Evolutionary conservation across 78 protist genomes (phyloP).

Genomic region (Dictyostelium capitatum): DNA sequence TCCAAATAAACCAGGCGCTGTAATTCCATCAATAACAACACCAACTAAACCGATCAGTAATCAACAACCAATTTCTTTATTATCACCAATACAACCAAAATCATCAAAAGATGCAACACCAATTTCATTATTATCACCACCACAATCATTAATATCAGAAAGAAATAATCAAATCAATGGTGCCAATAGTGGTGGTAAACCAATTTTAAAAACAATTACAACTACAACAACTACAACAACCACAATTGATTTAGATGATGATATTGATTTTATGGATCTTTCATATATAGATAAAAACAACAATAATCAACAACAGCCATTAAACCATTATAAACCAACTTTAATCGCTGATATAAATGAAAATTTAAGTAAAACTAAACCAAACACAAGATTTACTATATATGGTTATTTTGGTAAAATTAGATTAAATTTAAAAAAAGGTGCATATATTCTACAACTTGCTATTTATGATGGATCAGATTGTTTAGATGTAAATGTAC

Average conservation of each 20-base stretch:
- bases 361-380: background rate
- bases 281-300: background rate
- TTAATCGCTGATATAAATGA: background rate
- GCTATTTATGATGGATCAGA: background rate
- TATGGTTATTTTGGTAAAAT: background rate
- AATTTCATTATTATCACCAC: background rate
- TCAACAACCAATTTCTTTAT: background rate
- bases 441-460: background rate
- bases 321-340: background rate
- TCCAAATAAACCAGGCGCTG: background rate
- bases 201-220: background rate
- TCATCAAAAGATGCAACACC: background rate
- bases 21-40: background rate
- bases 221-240: background rate
- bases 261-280: background rate
- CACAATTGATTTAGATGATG: background rate
- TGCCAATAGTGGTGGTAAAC: background rate
- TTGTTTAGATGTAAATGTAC: background rate
- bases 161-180: background rate
- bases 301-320: background rate
- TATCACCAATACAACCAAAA: background rate
- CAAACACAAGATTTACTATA: background rate
- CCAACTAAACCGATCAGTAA: background rate
- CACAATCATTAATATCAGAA: background rate
- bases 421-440: background rate